A percentile compares a stretch with the other conserved stretches of the same genome.
These are phyloP conservation scores for Brettanomyces anomalus DNA, from an alignment of 805 yeast genomes.

Conservation along the genomic window DNA sequence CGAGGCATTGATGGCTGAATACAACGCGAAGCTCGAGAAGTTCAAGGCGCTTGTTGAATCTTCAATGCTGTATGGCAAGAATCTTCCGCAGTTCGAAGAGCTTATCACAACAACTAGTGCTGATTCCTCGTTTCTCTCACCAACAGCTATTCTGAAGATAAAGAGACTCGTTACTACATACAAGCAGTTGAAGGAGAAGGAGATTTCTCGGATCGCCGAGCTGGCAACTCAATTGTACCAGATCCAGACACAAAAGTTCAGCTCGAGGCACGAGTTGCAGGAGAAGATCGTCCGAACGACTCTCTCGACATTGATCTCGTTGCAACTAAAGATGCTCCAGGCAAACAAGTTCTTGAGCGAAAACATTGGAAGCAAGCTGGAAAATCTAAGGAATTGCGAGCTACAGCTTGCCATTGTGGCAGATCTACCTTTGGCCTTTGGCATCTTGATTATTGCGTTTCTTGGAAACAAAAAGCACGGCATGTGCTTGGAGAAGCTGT, in stretches of 20 bases:
- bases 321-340: constrained; percentile 30
- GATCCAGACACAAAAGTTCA: constrained; percentile 29
- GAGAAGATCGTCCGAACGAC: constrained; percentile 24
- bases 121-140: constrained; percentile 19
- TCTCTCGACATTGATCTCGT: constrained; percentile 26
- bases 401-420: constrained; percentile 31
- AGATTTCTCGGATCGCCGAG: constrained; percentile 25
- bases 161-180: constrained; percentile 13
- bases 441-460: constrained; percentile 55
- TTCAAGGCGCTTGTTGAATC: constrained; percentile 17
- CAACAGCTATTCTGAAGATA: constrained; percentile 17
- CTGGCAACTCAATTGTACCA: constrained; percentile 28
- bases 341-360: constrained; percentile 22
- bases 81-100: constrained; percentile 23
- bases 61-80: constrained; percentile 12
- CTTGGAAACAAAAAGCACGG: constrained; percentile 53
- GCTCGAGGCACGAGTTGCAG: constrained; percentile 23
- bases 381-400: constrained; percentile 24
- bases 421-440: constrained; percentile 66
- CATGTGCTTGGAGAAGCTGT: constrained; percentile 28
- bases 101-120: constrained; percentile 22
- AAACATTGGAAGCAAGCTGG: constrained; percentile 25
- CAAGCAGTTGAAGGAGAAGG: constrained; percentile 11
- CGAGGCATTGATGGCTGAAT: constrained; percentile 10
- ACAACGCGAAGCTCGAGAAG: constrained; percentile 13